These are phyloP conservation scores for Hypoxylon fuscum DNA, from an alignment of 495 filamentous ascomycete genomes.

Conservation along the genomic window DNA sequence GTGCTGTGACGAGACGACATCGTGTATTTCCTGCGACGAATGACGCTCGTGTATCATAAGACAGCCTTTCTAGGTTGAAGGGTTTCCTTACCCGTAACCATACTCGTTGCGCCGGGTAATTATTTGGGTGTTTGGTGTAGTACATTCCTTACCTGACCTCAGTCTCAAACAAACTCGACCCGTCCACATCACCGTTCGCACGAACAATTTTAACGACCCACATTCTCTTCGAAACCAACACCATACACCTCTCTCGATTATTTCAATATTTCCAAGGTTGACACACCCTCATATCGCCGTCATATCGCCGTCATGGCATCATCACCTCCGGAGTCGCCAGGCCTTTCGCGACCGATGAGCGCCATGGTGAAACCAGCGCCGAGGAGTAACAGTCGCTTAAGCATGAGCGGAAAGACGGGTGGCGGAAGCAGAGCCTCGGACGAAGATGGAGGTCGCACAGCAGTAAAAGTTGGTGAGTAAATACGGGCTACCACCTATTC, in stretches of 20 bases:
- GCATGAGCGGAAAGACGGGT: conserved; percentile 80
- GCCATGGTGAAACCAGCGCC: conserved; percentile 79
- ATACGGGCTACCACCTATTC: conserved; percentile 3
- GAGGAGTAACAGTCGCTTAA: conserved; percentile 89
- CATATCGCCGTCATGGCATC: conserved; percentile 57
- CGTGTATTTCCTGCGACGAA: conserved; percentile 26
- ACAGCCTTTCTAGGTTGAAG: conserved; percentile 25
- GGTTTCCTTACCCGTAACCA: too few relatives aligned
- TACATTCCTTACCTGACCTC: conserved; percentile 7
- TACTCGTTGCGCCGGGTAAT: conserved; percentile 1
- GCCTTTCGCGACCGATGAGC: conserved; percentile 77
- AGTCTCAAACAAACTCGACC: too few relatives aligned
- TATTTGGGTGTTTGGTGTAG: conserved; percentile 24
- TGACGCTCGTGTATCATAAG: conserved; percentile 18
- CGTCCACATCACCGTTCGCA: background rate
- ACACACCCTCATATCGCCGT: conserved; percentile 22
- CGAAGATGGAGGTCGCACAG: conserved; percentile 85
- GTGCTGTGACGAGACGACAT: conserved; percentile 4
- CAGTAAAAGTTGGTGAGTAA: conserved; percentile 98
- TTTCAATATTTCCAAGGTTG: conserved; percentile 8
- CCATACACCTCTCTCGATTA: background rate
- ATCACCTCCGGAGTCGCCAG: conserved; percentile 65
- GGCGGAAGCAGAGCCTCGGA: conserved; percentile 89
- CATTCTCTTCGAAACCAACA: conserved; percentile 5
- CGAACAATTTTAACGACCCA: background rate